Percentiles rank a stretch among this genome's conserved stretches.
These are phyloP conservation scores for Fusarium devonianum DNA, from an alignment of 2,329 filamentous ascomycete genomes.

Conservation along the genomic window DNA sequence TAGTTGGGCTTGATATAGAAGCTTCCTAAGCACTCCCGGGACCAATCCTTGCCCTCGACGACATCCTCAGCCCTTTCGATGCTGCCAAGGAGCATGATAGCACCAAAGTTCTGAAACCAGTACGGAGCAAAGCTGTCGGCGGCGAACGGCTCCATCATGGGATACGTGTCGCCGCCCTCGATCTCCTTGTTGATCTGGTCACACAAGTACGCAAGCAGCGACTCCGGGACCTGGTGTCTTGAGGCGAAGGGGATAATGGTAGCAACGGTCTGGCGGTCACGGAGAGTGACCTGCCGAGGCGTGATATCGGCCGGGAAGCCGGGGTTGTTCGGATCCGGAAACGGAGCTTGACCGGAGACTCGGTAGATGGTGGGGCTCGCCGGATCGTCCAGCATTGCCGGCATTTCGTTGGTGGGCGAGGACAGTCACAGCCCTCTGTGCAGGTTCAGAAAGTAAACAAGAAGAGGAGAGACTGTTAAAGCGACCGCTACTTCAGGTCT, in stretches of 20 bases:
- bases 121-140: constrained; percentile 79
- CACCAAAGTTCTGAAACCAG: constrained; percentile 92
- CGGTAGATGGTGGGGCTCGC: constrained; percentile 74
- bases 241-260: constrained; percentile 84
- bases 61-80: constrained; percentile 69
- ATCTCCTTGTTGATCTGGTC: constrained; percentile 90
- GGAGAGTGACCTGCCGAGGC: constrained; percentile 79
- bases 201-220: constrained; percentile 78
- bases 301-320: constrained; percentile 72
- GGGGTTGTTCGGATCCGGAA: constrained; percentile 66
- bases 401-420: constrained; percentile 64
- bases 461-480: constrained; percentile 11
- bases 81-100: constrained; percentile 84
- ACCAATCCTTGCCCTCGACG: constrained; percentile 73
- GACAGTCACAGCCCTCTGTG: constrained; percentile 14
- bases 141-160: constrained; percentile 80
- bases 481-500: neutral
- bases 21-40: constrained; percentile 81
- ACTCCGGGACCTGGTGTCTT: constrained; percentile 76
- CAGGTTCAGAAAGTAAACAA: neutral
- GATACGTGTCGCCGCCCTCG: constrained; percentile 90
- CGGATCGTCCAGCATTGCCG: constrained; percentile 81
- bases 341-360: constrained; percentile 70
- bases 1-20: constrained; percentile 97
- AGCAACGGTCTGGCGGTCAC: constrained; percentile 83